Percentiles rank a stretch among this genome's conserved stretches.
These are phyloP conservation scores for Colletotrichum kahawae DNA, from an alignment of 2,329 filamentous ascomycete species.

Conservation along the genomic window DNA sequence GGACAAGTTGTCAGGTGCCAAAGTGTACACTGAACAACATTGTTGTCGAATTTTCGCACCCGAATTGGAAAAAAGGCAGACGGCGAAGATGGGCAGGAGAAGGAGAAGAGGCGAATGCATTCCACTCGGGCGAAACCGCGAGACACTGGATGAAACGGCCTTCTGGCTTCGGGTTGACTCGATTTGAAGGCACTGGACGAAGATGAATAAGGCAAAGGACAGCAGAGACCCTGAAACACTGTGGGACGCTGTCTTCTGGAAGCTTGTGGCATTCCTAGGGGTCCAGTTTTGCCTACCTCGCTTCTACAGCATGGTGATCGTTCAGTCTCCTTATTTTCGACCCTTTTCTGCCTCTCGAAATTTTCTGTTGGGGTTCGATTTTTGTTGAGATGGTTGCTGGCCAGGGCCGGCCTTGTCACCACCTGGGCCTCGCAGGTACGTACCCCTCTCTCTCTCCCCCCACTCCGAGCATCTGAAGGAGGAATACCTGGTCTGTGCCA, in stretches of 20 bases:
- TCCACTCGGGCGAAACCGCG: constrained; percentile 15
- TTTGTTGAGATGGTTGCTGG: constrained; percentile 19
- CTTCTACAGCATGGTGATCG: not conserved
- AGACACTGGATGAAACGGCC: constrained; percentile 15
- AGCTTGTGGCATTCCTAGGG: constrained; percentile 13
- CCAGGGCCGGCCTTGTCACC: constrained; percentile 18
- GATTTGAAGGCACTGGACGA: not conserved
- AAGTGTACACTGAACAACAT: not conserved
- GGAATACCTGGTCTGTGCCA: not conserved
- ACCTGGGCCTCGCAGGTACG: constrained; percentile 4
- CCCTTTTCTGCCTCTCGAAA: not conserved
- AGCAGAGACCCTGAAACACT: constrained; percentile 14
- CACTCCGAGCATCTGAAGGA: constrained; percentile 4
- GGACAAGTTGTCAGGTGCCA: not conserved
- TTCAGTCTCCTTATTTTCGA: not conserved
- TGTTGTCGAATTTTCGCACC: not conserved
- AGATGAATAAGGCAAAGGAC: not conserved
- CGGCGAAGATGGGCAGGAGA: not conserved
- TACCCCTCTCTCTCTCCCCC: not conserved
- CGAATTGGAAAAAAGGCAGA: not conserved
- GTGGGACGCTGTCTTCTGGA: constrained; percentile 20
- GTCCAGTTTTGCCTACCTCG: not conserved
- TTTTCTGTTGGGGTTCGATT: constrained; percentile 20
- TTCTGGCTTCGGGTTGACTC: not conserved
- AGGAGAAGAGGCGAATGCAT: not conserved